phyloP scores from a whole-genome alignment of 2,329 filamentous ascomycete genomes.

The Colletotrichum chlorophyti region DNA sequence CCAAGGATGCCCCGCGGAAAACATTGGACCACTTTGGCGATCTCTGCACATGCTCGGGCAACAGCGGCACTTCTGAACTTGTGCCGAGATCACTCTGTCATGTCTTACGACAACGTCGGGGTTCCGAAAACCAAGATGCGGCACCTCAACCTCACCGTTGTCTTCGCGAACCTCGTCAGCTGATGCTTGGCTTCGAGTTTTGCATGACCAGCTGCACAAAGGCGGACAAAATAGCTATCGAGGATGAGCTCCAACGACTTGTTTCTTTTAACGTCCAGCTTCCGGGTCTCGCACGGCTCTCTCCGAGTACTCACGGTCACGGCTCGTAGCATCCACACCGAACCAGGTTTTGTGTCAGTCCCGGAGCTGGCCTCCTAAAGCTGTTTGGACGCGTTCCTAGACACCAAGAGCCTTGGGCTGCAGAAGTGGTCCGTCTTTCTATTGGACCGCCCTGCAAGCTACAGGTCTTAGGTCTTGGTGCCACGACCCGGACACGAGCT shows the following conservation, averaged over 20 bases:
- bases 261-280: too few relatives aligned
- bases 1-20: conserved; percentile 12
- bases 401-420: conserved; percentile 14
- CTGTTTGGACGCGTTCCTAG: conserved; percentile 29
- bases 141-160: neutral
- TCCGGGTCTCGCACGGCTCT: too few relatives aligned
- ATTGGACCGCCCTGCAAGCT: conserved; percentile 16
- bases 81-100: neutral
- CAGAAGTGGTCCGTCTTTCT: neutral
- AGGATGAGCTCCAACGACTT: too few relatives aligned
- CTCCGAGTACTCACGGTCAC: neutral
- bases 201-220: too few relatives aligned
- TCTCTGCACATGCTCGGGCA: conserved; percentile 5
- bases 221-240: too few relatives aligned
- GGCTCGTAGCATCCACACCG: conserved; percentile 1
- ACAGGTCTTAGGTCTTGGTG: conserved; percentile 10
- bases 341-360: conserved; percentile 26
- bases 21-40: neutral
- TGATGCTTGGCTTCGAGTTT: too few relatives aligned
- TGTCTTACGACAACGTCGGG: neutral
- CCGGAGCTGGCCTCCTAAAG: neutral
- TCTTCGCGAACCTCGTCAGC: too few relatives aligned
- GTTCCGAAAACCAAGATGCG: neutral
- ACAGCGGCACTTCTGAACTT: conserved; percentile 9
- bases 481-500: conserved; percentile 27